Conservation (phyloP, 305 asterid species). For the Plantago coronopus region DNA sequence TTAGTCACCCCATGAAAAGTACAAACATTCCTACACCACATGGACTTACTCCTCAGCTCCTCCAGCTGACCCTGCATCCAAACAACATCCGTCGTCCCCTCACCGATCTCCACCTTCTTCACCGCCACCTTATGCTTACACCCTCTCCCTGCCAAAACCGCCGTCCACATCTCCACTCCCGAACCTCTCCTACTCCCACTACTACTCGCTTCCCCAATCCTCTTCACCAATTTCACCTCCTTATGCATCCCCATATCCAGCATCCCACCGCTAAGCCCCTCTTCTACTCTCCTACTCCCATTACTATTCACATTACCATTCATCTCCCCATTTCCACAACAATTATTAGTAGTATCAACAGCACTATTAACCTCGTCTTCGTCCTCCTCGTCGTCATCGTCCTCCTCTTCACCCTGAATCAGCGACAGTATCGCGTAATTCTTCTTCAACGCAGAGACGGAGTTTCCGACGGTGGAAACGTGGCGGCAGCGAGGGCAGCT, state of each 20-base stretch:
- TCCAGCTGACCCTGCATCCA: slow-evolving; percentile 94
- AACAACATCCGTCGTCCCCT: slow-evolving; percentile 57
- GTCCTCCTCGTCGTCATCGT: slow-evolving; percentile 61
- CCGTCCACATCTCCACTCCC: slow-evolving; percentile 82
- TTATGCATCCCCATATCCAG: slow-evolving; percentile 67
- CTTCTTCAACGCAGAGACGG: slow-evolving; percentile 78
- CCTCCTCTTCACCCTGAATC: slow-evolving; percentile 48
- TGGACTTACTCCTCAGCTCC: slow-evolving; percentile 72
- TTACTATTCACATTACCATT: slow-evolving; percentile 24
- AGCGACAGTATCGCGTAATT: slow-evolving; percentile 71
- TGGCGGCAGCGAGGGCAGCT: slow-evolving; percentile 98
- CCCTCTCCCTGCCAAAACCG: slow-evolving; percentile 46
- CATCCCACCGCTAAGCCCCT: slow-evolving; percentile 42
- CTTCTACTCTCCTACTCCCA: slow-evolving; percentile 37
- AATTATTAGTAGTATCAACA: slow-evolving; percentile 21
- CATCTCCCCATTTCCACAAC: slow-evolving; percentile 8
- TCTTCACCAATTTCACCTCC: slow-evolving; percentile 66
- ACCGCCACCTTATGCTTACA: slow-evolving; percentile 82
- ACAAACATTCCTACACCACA: slow-evolving; percentile 97
- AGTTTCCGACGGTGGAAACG: slow-evolving; percentile 80
- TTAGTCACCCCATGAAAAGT: slow-evolving; percentile 80
- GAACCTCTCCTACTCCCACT: slow-evolving; percentile 37
- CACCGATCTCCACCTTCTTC: slow-evolving; percentile 69
- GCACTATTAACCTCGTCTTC: slow-evolving; percentile 28
- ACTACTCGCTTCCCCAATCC: slow-evolving; percentile 46